Evolutionary conservation across 176 grass and related monocot genomes (phyloP).

Genomic region (Otatea glauca): DNA sequence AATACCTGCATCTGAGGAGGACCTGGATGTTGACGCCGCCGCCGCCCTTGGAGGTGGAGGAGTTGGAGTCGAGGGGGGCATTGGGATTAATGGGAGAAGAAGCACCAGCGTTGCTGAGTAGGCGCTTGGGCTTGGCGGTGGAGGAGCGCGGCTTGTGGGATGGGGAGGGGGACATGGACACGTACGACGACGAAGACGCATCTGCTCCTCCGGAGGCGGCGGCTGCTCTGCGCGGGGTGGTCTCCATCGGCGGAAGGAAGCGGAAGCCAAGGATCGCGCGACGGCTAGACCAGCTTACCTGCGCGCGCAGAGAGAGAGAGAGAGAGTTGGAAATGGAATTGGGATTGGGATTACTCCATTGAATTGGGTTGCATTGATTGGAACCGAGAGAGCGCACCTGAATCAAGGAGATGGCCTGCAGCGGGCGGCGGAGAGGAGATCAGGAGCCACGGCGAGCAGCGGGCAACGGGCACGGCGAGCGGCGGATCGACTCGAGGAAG

Average conservation of each 20-base stretch:
- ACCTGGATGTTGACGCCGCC: slow-evolving; percentile 68
- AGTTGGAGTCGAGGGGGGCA: background rate
- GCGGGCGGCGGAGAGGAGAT: no score
- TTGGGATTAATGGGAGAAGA: background rate
- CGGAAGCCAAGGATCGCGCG: no score
- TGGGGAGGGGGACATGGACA: slow-evolving; percentile 30
- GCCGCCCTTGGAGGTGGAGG: slow-evolving; percentile 18
- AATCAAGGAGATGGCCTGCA: no score
- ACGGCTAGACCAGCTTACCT: no score
- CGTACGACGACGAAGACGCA: slow-evolving; percentile 19
- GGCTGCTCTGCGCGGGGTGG: slow-evolving; percentile 27
- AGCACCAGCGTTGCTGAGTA: background rate
- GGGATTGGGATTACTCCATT: no score
- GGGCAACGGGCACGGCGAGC: no score
- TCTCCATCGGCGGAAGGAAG: slow-evolving; percentile 15
- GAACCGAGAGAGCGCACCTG: no score
- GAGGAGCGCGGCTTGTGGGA: slow-evolving; percentile 40
- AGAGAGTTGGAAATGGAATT: no score
- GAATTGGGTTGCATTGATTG: no score
- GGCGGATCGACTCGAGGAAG: no score
- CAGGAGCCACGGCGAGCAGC: no score
- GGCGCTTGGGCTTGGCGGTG: slow-evolving; percentile 21
- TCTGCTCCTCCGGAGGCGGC: background rate
- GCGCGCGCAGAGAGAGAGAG: no score
- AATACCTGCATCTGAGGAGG: slow-evolving; percentile 73